Evolutionary conservation across 495 filamentous ascomycete genomes (phyloP).

Genomic region (Tirmania nivea): DNA sequence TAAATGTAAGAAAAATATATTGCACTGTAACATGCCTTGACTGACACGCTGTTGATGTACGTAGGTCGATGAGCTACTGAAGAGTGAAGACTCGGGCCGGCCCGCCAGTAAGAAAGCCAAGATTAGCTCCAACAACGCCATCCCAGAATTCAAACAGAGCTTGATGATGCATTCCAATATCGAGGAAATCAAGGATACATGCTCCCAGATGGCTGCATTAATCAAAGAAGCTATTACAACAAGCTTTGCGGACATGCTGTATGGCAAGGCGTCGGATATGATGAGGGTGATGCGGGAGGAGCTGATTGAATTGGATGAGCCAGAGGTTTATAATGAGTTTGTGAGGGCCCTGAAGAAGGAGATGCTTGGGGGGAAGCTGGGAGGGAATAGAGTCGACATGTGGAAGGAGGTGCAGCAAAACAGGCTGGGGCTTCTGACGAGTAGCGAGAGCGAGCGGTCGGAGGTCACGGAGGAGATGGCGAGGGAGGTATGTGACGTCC

Average conservation of each 20-base stretch:
- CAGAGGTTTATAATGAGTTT: slow-evolving; percentile 55
- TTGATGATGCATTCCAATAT: slow-evolving; percentile 37
- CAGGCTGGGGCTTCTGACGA: slow-evolving; percentile 53
- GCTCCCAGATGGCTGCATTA: slow-evolving; percentile 50
- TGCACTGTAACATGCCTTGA: slow-evolving; percentile 48
- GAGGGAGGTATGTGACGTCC: background rate
- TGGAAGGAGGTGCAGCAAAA: slow-evolving; percentile 51
- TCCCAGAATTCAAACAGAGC: slow-evolving; percentile 82
- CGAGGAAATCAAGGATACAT: slow-evolving; percentile 40
- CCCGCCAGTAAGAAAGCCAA: slow-evolving; percentile 28
- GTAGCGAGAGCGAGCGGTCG: slow-evolving; percentile 23
- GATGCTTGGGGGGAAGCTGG: slow-evolving; percentile 46
- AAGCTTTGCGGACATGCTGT: slow-evolving; percentile 53
- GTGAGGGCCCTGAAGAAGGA: slow-evolving; percentile 48
- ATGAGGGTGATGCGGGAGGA: slow-evolving; percentile 60
- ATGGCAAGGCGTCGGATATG: slow-evolving; percentile 53
- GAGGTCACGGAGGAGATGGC: slow-evolving; percentile 10
- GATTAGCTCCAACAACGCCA: slow-evolving; percentile 58
- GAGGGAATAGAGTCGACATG: slow-evolving; percentile 61
- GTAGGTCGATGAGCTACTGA: slow-evolving; percentile 13
- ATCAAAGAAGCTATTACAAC: slow-evolving; percentile 44
- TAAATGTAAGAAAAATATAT: slow-evolving; percentile 31
- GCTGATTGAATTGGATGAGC: slow-evolving; percentile 53
- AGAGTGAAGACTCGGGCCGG: background rate
- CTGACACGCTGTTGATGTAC: slow-evolving; percentile 20